Evolutionary conservation across 2,329 filamentous ascomycete species (phyloP), one percentile per base, ranked within the genome.

Genomic region (Cadophora luteo-olivacea): DNA sequence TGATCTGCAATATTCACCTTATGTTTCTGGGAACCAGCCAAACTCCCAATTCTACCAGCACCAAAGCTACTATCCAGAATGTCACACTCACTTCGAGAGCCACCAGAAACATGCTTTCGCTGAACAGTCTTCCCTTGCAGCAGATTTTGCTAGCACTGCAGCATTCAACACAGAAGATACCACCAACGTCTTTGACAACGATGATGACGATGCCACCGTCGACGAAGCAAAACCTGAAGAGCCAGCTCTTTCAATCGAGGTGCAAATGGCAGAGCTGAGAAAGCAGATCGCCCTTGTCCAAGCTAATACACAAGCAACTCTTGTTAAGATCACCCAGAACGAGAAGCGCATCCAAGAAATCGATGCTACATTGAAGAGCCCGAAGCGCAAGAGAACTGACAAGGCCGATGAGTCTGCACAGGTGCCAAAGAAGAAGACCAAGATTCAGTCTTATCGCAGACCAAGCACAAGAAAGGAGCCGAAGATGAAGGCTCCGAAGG

Each of bases 401-500:
- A 38, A 8, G 9, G 4, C 7, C n/a, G 57, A 60, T 41, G 36
- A 29, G 6, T 25, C 36, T 45, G 36, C 45, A 12, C 11, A 45
- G n/a, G 22, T 38, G 5, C 57, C 57, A 41, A 22, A n/a, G 12
- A 60, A 45, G 57, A 60, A 60, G 36, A 12, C 33, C 22, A 41
- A 60, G 36, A 29, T 36, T 38, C n/a, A 12, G 16, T 12, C 33
- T 38, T 60, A 60, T 60, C 57, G 57, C 4, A 60, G 57, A 60
- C 57, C 57, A 24, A 60, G 57, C 22, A 60, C 36, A 4, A 41
- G 33, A 5, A 60, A 60, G 57, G 57, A 60, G 22, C 36, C 36
- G 5, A 60, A 45, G 19, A 2, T n/a, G 22, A 60, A 60, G 36
- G 36, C n/a, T 25, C 3, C 57, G 1, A 60, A 60, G 33, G 5